These are phyloP conservation scores for Salix udensis DNA, from an alignment of 345 rosid genomes.

Conservation along the genomic window DNA sequence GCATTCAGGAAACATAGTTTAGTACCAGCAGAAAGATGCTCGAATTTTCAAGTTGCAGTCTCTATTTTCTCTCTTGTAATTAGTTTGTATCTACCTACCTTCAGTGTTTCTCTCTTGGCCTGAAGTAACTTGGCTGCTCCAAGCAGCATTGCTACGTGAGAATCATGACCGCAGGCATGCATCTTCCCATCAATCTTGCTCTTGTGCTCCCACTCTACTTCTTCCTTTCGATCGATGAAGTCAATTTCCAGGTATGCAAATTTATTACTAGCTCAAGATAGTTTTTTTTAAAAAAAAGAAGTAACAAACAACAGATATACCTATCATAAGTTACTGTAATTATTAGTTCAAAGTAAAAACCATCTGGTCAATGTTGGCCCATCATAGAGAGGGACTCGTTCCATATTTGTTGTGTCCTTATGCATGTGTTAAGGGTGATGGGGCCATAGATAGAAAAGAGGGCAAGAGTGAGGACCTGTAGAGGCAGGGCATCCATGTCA, in stretches of 20 bases:
- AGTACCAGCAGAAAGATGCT: neutral
- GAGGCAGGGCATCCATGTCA: slow-evolving; percentile 75
- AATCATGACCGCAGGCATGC: slow-evolving; percentile 81
- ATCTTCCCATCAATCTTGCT: slow-evolving; percentile 63
- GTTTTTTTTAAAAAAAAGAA: too few species aligned
- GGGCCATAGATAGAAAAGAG: neutral
- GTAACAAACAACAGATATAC: too few species aligned
- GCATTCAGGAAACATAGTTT: neutral
- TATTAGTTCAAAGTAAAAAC: too few species aligned
- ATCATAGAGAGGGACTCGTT: too few species aligned
- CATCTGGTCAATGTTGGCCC: too few species aligned
- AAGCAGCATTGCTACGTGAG: slow-evolving; percentile 73
- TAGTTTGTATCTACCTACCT: slow-evolving; percentile 32
- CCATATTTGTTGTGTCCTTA: too few species aligned
- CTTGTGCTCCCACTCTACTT: slow-evolving; percentile 69
- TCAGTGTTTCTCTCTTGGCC: slow-evolving; percentile 33
- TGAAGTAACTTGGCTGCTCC: slow-evolving; percentile 75
- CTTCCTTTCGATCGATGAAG: slow-evolving; percentile 38
- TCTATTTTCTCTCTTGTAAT: neutral
- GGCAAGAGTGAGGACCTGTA: slow-evolving; percentile 43
- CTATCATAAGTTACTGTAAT: too few species aligned
- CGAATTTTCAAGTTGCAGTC: neutral
- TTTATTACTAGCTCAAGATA: too few species aligned
- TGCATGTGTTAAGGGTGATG: neutral
- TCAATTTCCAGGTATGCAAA: too few species aligned